A percentile compares a stretch with the other conserved stretches of the same genome.
Evolutionary conservation across 331 rosid genomes (phyloP).

Genomic region (Prunus yedoensis): DNA sequence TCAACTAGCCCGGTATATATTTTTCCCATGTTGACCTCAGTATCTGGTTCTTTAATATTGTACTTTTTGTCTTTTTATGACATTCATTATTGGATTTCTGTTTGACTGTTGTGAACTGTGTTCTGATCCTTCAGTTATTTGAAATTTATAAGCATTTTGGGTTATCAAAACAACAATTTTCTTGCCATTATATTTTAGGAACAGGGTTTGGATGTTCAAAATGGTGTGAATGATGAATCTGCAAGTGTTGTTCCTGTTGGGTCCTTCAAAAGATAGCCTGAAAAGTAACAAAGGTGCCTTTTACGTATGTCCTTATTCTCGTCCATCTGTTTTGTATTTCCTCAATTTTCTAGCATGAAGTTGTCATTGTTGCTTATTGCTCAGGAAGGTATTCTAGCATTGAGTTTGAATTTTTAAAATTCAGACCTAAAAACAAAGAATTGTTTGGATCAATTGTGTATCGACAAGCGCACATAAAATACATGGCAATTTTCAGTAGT

Average conservation of each 20-base stretch:
- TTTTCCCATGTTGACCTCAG: not conserved
- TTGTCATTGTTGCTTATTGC: not conserved
- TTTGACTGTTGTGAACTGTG: not conserved
- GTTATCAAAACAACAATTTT: not conserved
- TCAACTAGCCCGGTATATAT: constrained; percentile 49
- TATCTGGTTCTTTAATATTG: constrained; percentile 4
- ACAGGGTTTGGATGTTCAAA: constrained; percentile 25
- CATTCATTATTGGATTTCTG: not conserved
- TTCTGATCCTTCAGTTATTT: constrained; percentile 19
- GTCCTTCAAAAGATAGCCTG: constrained; percentile 32
- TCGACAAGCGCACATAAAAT: not conserved
- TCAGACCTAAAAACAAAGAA: not conserved
- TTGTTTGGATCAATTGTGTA: not conserved
- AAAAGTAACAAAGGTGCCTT: constrained; percentile 29
- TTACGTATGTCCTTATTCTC: not conserved
- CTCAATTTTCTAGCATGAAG: not conserved
- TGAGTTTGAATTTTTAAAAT: not conserved
- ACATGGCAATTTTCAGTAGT: not conserved
- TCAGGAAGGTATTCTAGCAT: not conserved
- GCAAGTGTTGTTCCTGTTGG: constrained; percentile 30
- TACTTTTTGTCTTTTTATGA: not conserved
- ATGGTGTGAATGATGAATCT: constrained; percentile 41
- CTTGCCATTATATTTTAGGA: constrained; percentile 23
- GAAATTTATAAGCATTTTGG: not conserved
- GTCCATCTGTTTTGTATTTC: not conserved